Conservation (phyloP, 2,329 filamentous ascomycete genomes). For the Aspergillus melleus region DNA sequence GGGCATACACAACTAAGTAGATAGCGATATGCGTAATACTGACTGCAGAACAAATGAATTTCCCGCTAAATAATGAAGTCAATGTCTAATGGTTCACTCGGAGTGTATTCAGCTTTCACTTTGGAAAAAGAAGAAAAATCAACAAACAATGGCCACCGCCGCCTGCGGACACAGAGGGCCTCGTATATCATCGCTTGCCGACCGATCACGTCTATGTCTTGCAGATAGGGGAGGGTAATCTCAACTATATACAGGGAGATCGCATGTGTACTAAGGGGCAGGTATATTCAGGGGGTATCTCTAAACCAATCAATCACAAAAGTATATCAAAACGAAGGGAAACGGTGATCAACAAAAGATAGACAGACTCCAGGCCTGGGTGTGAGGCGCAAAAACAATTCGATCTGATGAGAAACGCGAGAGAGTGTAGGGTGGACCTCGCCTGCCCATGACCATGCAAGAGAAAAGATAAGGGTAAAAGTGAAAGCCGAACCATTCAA, state of each 20-base stretch:
- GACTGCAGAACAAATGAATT: too few species aligned
- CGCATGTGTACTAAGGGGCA: constrained; percentile 29
- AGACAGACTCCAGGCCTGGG: constrained; percentile 21
- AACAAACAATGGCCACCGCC: constrained; percentile 10
- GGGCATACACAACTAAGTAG: too few species aligned
- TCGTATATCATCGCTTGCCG: constrained; percentile 5
- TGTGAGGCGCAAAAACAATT: constrained; percentile 12
- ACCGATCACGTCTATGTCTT: constrained; percentile 26
- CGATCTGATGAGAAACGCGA: not conserved
- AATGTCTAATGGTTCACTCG: not conserved
- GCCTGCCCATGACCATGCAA: not conserved
- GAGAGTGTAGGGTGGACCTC: not conserved
- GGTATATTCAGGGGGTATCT: constrained; percentile 41
- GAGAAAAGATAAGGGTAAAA: not conserved
- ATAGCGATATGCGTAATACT: too few species aligned
- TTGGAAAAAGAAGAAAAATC: not conserved
- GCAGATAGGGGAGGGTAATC: constrained; percentile 4
- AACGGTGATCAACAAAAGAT: constrained; percentile 17
- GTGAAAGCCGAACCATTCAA: constrained; percentile 5
- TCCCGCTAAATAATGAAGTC: not conserved
- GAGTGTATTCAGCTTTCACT: not conserved
- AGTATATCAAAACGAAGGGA: constrained; percentile 22
- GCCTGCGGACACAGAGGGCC: constrained; percentile 15
- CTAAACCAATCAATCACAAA: constrained; percentile 30
- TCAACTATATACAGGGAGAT: constrained; percentile 35